Percentiles rank a stretch among this genome's conserved stretches.
These are phyloP conservation scores for Pelargonium nanum DNA, from an alignment of 345 rosid species.

Conservation along the genomic window DNA sequence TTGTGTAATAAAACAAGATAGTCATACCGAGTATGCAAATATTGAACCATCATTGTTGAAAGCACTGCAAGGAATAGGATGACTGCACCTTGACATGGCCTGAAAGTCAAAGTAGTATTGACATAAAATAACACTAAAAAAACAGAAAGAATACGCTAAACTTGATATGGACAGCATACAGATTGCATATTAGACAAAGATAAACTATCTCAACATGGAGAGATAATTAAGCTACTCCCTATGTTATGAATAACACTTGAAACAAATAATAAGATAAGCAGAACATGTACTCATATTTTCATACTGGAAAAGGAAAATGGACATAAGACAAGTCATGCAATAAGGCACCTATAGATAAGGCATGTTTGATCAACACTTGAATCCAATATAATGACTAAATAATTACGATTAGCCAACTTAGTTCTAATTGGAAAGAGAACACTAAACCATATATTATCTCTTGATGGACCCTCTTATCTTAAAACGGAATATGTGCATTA, in stretches of 20 bases:
- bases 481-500: too few relatives aligned
- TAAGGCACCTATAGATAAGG: neutral
- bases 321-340: neutral
- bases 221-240: too few relatives aligned
- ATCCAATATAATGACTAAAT: neutral
- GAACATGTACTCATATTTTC: neutral
- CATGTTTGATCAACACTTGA: neutral
- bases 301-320: neutral
- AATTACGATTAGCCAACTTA: too few relatives aligned
- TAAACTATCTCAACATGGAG: neutral
- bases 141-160: neutral
- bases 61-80: constrained; percentile 79
- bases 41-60: constrained; percentile 94
- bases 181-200: too few relatives aligned
- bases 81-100: constrained; percentile 90
- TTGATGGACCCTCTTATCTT: too few relatives aligned
- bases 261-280: too few relatives aligned
- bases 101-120: constrained; percentile 20
- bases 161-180: too few relatives aligned
- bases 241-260: too few relatives aligned
- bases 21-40: constrained; percentile 74
- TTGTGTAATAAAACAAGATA: neutral
- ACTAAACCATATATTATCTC: too few relatives aligned
- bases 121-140: neutral
- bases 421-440: too few relatives aligned